Percentiles rank a stretch among this genome's conserved stretches.
Evolutionary conservation across 768 basidiomycete species (phyloP).

Genomic region (Boletus sp.): DNA sequence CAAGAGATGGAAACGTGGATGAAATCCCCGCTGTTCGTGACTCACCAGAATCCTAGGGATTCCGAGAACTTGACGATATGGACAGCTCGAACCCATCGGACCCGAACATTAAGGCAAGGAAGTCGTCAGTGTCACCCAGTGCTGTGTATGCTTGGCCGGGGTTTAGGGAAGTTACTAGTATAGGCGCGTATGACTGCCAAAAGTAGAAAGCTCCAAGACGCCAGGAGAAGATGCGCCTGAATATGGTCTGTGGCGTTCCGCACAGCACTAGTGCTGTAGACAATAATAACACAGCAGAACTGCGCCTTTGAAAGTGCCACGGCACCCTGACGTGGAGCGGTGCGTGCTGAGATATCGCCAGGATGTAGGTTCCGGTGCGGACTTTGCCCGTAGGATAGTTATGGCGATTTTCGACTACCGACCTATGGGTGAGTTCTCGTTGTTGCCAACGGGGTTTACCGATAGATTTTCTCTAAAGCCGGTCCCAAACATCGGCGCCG

Average conservation of each 20-base stretch:
- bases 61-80: not conserved
- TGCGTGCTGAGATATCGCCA: conserved; percentile 7
- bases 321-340: not conserved
- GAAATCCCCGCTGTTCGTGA: conserved; percentile 5
- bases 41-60: not conserved
- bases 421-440: not conserved
- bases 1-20: conserved; percentile 4
- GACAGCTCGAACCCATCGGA: not conserved
- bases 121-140: not conserved
- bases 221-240: not conserved
- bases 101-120: not conserved
- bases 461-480: not conserved
- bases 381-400: not conserved
- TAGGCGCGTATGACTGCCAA: conserved; percentile 1
- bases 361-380: conserved; percentile 7
- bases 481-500: conserved; percentile 4
- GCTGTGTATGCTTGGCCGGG: not conserved
- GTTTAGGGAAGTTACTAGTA: not conserved
- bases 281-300: conserved; percentile 13
- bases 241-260: conserved; percentile 1
- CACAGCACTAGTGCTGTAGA: conserved; percentile 15
- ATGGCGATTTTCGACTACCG: conserved; percentile 16
- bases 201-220: conserved; percentile 5
- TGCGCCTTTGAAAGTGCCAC: conserved; percentile 2
- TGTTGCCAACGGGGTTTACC: not conserved